These are phyloP conservation scores for Candida michaelii DNA, from an alignment of 805 yeast genomes.

Conservation along the genomic window DNA sequence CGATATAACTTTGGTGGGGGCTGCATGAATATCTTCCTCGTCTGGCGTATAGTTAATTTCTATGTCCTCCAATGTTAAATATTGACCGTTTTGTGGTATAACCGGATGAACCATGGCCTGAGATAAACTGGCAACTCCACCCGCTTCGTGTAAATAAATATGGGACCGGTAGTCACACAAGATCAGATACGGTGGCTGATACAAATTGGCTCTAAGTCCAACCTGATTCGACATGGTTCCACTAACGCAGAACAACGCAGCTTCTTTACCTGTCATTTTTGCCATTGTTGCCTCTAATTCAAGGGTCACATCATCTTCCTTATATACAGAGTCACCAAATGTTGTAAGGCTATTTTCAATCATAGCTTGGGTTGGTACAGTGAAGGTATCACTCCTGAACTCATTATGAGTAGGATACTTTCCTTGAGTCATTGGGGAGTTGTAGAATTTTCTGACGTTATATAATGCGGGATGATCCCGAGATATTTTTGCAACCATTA, in stretches of 20 bases:
- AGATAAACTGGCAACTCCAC: conserved; percentile 42
- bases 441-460: neutral
- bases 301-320: conserved; percentile 37
- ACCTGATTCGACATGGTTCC: conserved; percentile 46
- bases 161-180: conserved; percentile 41
- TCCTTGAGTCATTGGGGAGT: conserved; percentile 1
- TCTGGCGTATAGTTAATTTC: conserved; percentile 59
- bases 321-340: conserved; percentile 43
- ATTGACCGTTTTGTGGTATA: conserved; percentile 31
- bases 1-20: conserved; percentile 83
- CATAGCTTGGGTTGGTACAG: conserved; percentile 81
- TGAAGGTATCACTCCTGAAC: conserved; percentile 68
- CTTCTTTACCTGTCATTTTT: conserved; percentile 37
- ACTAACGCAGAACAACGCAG: conserved; percentile 41
- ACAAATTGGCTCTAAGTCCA: conserved; percentile 36
- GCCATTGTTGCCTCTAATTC: conserved; percentile 36
- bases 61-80: conserved; percentile 55
- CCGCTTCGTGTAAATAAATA: conserved; percentile 40
- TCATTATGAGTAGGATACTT: conserved; percentile 34
- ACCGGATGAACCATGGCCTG: conserved; percentile 44
- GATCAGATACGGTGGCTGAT: conserved; percentile 43
- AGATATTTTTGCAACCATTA: conserved; percentile 6
- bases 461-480: conserved; percentile 7
- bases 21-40: conserved; percentile 81
- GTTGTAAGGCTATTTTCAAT: conserved; percentile 47